phyloP scores from a whole-genome alignment of 2,329 filamentous ascomycete genomes.

The Sphaerulina musiva region DNA sequence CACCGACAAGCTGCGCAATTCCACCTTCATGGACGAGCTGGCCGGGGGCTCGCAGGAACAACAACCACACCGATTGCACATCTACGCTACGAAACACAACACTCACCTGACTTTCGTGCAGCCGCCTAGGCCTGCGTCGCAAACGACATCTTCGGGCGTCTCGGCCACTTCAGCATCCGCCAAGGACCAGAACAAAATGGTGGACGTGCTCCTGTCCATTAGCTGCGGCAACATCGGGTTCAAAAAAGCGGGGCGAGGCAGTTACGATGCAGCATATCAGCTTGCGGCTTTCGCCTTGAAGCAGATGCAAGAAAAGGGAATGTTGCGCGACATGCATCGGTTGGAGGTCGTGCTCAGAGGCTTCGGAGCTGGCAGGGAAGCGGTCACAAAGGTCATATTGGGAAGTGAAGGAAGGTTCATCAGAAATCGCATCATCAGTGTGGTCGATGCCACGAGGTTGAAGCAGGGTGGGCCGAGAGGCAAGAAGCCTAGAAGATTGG shows the following conservation, averaged over 20 bases:
- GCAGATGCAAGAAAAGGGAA: slow-evolving; percentile 74
- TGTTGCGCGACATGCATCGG: slow-evolving; percentile 65
- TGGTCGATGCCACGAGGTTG: slow-evolving; percentile 79
- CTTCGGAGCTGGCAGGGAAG: slow-evolving; percentile 81
- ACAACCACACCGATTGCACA: slow-evolving; percentile 71
- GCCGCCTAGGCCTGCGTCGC: slow-evolving; percentile 42
- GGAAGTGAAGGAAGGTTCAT: slow-evolving; percentile 75
- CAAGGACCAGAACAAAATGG: slow-evolving; percentile 47
- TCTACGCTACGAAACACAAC: slow-evolving; percentile 88
- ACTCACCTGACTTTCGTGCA: slow-evolving; percentile 85
- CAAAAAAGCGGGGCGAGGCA: slow-evolving; percentile 68
- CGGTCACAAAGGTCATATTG: slow-evolving; percentile 80
- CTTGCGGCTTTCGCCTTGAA: slow-evolving; percentile 76
- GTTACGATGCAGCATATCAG: slow-evolving; percentile 90
- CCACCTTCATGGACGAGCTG: slow-evolving; percentile 17
- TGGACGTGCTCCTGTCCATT: slow-evolving; percentile 68
- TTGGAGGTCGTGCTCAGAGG: slow-evolving; percentile 78
- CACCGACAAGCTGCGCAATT: slow-evolving; percentile 9
- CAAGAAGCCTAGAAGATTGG: slow-evolving; percentile 73
- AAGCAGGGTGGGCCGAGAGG: slow-evolving; percentile 96
- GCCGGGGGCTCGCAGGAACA: slow-evolving; percentile 12
- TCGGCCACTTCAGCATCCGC: slow-evolving; percentile 25
- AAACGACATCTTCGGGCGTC: slow-evolving; percentile 26
- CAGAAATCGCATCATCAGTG: slow-evolving; percentile 65
- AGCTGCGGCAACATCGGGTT: slow-evolving; percentile 89